Evolutionary conservation across 1,284 basidiomycete genomes (phyloP).

Genomic region (Apiotrichum montevideense): DNA sequence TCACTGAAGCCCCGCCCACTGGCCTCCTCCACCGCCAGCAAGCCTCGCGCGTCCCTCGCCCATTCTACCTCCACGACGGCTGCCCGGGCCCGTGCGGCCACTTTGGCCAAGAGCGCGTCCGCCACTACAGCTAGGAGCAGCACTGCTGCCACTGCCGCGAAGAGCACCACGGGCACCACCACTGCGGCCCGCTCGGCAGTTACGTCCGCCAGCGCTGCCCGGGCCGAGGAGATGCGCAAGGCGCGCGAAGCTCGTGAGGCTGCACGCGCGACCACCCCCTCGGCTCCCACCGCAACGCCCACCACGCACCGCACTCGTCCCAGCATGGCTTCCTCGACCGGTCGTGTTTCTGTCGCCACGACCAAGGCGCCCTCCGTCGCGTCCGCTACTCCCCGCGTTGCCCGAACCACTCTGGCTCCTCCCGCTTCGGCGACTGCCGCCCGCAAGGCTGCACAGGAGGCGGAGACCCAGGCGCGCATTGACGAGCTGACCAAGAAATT

Average conservation of each 20-base stretch:
- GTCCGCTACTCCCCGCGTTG: conserved; percentile 1
- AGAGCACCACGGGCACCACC: background rate
- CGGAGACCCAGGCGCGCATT: conserved; percentile 11
- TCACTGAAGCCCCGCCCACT: conserved; percentile 3
- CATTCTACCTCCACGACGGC: conserved; percentile 3
- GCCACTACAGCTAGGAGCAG: background rate
- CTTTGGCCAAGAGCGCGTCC: background rate
- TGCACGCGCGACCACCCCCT: background rate
- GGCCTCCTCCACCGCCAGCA: conserved; percentile 4
- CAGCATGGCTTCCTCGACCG: background rate
- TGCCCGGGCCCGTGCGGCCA: background rate
- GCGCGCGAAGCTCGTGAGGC: conserved; percentile 12
- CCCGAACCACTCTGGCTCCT: conserved; percentile 9
- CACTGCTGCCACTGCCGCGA: background rate
- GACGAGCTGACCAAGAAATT: conserved; percentile 15
- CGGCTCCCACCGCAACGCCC: background rate
- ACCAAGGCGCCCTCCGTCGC: background rate
- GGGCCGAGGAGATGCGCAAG: conserved; percentile 13
- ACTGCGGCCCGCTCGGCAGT: background rate
- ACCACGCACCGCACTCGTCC: conserved; percentile 1
- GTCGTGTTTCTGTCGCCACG: background rate
- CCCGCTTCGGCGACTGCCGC: background rate
- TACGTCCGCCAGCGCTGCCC: conserved; percentile 3
- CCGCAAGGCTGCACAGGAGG: conserved; percentile 9
- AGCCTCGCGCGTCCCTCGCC: conserved; percentile 6